A percentile compares a stretch with the other conserved stretches of the same genome.
Evolutionary conservation across 768 basidiomycete genomes (phyloP).

Genomic region (Russula brevipes): DNA sequence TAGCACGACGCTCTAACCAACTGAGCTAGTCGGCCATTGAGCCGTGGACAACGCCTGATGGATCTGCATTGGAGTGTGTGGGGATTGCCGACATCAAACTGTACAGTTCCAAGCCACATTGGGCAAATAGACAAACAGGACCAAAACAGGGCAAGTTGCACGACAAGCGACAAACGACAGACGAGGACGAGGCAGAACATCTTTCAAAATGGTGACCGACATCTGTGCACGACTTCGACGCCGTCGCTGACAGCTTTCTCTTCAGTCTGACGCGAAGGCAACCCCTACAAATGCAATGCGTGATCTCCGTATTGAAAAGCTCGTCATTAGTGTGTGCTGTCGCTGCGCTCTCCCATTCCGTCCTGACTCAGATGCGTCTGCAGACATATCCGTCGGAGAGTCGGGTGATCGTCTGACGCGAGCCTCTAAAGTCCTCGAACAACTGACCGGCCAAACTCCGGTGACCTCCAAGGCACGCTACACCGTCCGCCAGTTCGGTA

Average conservation of each 20-base stretch:
- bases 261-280: slow-evolving; percentile 82
- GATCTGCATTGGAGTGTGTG: not conserved
- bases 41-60: not conserved
- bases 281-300: slow-evolving; percentile 70
- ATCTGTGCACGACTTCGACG: not conserved
- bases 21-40: slow-evolving; percentile 57
- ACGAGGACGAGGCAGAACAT: not conserved
- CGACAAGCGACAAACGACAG: not conserved
- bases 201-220: slow-evolving; percentile 6
- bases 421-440: slow-evolving; percentile 14
- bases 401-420: slow-evolving; percentile 15
- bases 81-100: not conserved
- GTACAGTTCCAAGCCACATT: slow-evolving; percentile 7
- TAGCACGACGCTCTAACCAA: slow-evolving; percentile 92
- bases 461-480: slow-evolving; percentile 96
- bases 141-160: not conserved
- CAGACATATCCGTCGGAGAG: slow-evolving; percentile 99
- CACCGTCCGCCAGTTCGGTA: slow-evolving; percentile 98
- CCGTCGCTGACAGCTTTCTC: not conserved
- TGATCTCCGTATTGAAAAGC: slow-evolving; percentile 12
- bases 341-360: slow-evolving; percentile 36
- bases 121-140: not conserved
- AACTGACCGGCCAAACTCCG: slow-evolving; percentile 13
- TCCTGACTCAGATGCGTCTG: slow-evolving; percentile 80
- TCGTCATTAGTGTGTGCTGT: slow-evolving; percentile 1